Base-by-base conservation (phyloP, 805 yeast species). In the Priceomyces haplophilus region DNA sequence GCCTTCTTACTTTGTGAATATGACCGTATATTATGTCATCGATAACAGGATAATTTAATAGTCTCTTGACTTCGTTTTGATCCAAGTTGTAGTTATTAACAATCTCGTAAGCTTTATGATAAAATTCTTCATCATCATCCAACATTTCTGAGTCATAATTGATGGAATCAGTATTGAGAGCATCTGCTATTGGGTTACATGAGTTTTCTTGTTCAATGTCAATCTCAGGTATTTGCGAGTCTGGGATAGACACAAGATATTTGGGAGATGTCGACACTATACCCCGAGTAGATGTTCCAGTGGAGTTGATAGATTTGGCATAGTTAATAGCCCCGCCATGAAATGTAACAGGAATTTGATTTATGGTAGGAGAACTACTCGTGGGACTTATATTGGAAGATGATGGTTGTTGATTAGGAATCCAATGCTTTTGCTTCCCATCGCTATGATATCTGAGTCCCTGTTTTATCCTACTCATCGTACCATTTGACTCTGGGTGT, bases 381-480 rank as follows among this genome's bases (percentile, higher is more conserved):
- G 50, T 51, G 3, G 61, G 12, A 11, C 29, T 40, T 17, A 40
- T 23, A 32, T 38, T 43, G 36, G 44, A 46, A 35, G 4, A 45
- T 43, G 20, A 47, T 47, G 37, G 41, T 37, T 24, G 46, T 42
- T 19, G 53, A 41, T 34, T 41, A 1, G 63, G 59, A 6, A 90
- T 66, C 98, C 98, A 93, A 61, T 89, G 89, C 51, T 85, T 87
- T 10, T 79, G 79, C 37, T 78, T 75, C 0, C 97, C 97, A 33
- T 86, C 85, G 39, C 81, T 76, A 21, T 81, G 79, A 59, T 87
- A 88, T 34, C 99, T 64, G 43, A 90, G 61, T 0, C 99, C 99
- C 45, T 88, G 85, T 47, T 82, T 80, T 40, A 91, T 76, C 46
- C 95, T 74, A 37, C 82, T 82, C 72, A 76, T 73, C 48, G 83